Conservation (phyloP, 306 rosid species). For the Trifolium subterraneum region DNA sequence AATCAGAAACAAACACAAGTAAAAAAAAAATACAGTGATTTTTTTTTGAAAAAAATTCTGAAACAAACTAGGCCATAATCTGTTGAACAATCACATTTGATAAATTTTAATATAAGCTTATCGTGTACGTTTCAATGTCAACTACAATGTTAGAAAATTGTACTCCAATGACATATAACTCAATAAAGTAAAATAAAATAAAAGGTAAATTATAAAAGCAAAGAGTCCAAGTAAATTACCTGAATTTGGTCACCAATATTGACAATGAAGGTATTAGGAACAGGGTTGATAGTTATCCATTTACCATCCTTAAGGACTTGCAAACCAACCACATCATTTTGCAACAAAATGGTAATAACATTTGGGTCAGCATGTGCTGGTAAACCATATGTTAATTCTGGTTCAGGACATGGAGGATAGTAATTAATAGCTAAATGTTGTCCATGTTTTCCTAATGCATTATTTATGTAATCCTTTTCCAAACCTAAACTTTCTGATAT, state of each 20-base stretch:
- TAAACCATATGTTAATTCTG: constrained; percentile 82
- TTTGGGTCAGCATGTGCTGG: constrained; percentile 96
- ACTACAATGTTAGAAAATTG: too few relatives aligned
- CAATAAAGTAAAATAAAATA: too few relatives aligned
- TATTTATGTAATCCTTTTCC: constrained; percentile 57
- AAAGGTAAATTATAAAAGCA: neutral
- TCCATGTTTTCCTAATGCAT: constrained; percentile 72
- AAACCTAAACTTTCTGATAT: constrained; percentile 84
- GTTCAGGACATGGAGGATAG: constrained; percentile 88
- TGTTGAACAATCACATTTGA: too few relatives aligned
- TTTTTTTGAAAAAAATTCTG: too few relatives aligned
- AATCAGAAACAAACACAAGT: too few relatives aligned
- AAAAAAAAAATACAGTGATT: too few relatives aligned
- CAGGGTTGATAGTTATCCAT: constrained; percentile 81
- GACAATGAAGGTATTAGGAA: constrained; percentile 75
- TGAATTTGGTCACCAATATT: constrained; percentile 89
- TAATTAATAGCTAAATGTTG: constrained; percentile 93
- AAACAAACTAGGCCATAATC: too few relatives aligned
- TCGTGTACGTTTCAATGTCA: too few relatives aligned
- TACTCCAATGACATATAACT: too few relatives aligned
- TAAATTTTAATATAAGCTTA: too few relatives aligned
- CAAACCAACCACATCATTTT: constrained; percentile 74
- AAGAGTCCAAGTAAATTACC: constrained; percentile 41
- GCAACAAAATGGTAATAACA: constrained; percentile 76
- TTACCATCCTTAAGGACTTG: constrained; percentile 71